These are phyloP conservation scores for Clarireedia monteithiana DNA, from an alignment of 2,329 filamentous ascomycete species.

Conservation along the genomic window DNA sequence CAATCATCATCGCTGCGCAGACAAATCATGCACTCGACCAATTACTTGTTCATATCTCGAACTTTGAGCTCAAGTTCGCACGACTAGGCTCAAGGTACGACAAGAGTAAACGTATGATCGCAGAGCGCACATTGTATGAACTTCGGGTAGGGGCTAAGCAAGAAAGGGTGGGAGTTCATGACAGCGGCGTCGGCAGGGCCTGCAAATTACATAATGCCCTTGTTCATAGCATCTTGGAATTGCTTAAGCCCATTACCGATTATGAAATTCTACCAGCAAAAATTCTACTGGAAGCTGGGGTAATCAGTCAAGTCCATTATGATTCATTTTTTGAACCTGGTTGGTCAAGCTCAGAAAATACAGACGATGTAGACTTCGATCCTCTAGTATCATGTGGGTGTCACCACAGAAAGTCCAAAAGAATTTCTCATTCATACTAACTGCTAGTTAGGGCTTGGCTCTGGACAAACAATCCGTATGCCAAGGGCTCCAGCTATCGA, in stretches of 20 bases:
- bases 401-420: not conserved
- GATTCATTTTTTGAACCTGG: constrained; percentile 49
- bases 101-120: constrained; percentile 50
- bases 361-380: not conserved
- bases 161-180: constrained; percentile 17
- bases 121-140: constrained; percentile 57
- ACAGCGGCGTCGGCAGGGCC: not conserved
- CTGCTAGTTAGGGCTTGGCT: constrained; percentile 17
- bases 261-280: constrained; percentile 43
- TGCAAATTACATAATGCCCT: not conserved
- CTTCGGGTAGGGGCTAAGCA: constrained; percentile 36
- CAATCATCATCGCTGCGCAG: constrained; percentile 74
- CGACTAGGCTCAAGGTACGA: constrained; percentile 39
- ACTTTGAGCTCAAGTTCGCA: constrained; percentile 54
- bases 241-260: constrained; percentile 7
- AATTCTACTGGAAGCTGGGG: constrained; percentile 42
- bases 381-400: constrained; percentile 17
- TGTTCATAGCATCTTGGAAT: not conserved
- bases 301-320: constrained; percentile 58
- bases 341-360: constrained; percentile 17
- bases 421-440: not conserved
- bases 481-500: constrained; percentile 20
- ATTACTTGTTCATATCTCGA: constrained; percentile 42
- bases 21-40: constrained; percentile 91
- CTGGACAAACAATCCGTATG: constrained; percentile 17